Evolutionary conservation across 129 eudicot genomes (phyloP).

Genomic region (Smallanthus sonchifolius): DNA sequence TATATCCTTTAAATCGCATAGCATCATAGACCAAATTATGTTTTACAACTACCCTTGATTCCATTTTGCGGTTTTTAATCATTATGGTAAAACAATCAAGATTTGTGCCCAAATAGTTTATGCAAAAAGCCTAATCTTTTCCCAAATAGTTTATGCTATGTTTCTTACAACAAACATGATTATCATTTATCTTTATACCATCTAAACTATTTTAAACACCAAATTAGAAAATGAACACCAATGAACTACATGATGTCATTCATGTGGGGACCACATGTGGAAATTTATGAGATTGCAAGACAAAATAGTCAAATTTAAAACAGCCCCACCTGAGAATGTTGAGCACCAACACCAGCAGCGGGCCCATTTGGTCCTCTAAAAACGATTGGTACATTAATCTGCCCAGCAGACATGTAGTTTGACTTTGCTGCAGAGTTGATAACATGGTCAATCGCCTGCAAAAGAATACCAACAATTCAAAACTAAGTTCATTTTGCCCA

Average conservation of each 20-base stretch:
- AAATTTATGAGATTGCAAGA: not conserved
- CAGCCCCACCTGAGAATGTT: conserved; percentile 79
- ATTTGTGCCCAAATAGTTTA: not conserved
- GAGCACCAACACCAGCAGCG: conserved; percentile 99
- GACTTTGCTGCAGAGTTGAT: conserved; percentile 99
- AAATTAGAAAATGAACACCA: not conserved
- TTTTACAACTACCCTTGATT: not conserved
- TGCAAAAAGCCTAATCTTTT: not conserved
- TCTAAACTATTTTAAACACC: not conserved
- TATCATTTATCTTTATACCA: not conserved
- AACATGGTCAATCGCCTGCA: conserved; percentile 97
- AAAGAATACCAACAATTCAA: conserved; percentile 6
- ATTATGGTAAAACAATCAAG: not conserved
- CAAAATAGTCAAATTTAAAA: not conserved
- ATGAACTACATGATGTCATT: not conserved
- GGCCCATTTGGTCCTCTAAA: conserved; percentile 99
- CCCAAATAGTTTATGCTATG: not conserved
- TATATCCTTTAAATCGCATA: not conserved
- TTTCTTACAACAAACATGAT: conserved; percentile 8
- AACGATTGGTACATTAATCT: conserved; percentile 84
- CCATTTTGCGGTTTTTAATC: not conserved
- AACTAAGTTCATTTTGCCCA: conserved; percentile 1
- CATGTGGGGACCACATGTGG: not conserved
- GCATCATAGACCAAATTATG: not conserved
- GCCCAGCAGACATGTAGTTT: conserved; percentile 99